Evolutionary conservation across 2,329 filamentous ascomycete species (phyloP).

Genomic region (Neofusicoccum sp.): DNA sequence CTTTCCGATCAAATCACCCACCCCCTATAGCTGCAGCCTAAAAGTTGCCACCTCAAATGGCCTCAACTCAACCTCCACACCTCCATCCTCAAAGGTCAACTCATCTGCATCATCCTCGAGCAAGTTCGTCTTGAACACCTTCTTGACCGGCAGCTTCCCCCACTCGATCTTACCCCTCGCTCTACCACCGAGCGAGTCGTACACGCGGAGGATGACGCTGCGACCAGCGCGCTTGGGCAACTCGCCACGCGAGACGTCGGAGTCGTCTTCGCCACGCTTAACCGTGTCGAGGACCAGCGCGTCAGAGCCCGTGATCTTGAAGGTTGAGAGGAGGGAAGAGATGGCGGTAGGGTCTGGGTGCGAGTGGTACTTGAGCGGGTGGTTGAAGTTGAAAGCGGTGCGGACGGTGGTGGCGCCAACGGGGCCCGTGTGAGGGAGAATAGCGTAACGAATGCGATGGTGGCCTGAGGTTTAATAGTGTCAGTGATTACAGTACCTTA

Average conservation of each 20-base stretch:
- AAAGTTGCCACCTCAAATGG: slow-evolving; percentile 86
- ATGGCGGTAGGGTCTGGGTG: slow-evolving; percentile 29
- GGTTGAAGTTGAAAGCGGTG: slow-evolving; percentile 88
- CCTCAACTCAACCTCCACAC: slow-evolving; percentile 57
- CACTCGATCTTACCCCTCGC: slow-evolving; percentile 69
- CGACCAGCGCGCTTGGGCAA: slow-evolving; percentile 57
- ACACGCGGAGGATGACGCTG: slow-evolving; percentile 81
- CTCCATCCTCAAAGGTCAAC: slow-evolving; percentile 38
- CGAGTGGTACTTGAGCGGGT: slow-evolving; percentile 63
- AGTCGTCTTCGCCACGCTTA: slow-evolving; percentile 72
- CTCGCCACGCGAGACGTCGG: slow-evolving; percentile 52
- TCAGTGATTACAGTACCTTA: neutral
- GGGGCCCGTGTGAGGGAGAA: slow-evolving; percentile 76
- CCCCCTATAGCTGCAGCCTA: slow-evolving; percentile 38
- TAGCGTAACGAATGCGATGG: slow-evolving; percentile 85
- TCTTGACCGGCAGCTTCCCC: slow-evolving; percentile 65
- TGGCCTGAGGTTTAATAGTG: slow-evolving; percentile 41
- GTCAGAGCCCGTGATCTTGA: slow-evolving; percentile 63
- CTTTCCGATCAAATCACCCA: neutral
- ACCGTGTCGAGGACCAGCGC: slow-evolving; percentile 82
- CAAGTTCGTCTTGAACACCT: slow-evolving; percentile 78
- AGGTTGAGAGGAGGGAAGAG: slow-evolving; percentile 48
- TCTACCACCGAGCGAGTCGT: slow-evolving; percentile 83
- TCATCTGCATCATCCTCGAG: slow-evolving; percentile 80
- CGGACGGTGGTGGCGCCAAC: slow-evolving; percentile 73